Conservation (phyloP, 208 protist genomes). For the Trypanosoma cruzi region DNA sequence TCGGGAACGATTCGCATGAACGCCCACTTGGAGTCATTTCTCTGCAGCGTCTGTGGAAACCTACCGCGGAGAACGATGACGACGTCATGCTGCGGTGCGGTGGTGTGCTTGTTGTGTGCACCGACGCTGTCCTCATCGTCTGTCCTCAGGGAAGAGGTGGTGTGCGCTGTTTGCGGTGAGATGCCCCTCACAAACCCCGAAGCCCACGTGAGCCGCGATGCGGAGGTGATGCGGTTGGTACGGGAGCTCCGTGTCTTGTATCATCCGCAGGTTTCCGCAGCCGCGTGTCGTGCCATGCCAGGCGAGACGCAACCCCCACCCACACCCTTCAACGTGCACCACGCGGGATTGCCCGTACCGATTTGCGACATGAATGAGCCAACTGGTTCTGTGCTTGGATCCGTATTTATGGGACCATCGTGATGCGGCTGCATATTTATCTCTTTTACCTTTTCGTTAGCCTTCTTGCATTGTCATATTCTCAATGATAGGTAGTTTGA, state of each 20-base stretch:
- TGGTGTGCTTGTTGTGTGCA: slow-evolving; percentile 63
- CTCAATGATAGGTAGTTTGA: too few species aligned
- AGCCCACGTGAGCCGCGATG: slow-evolving; percentile 51
- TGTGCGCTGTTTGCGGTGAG: slow-evolving; percentile 68
- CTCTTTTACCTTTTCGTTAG: background rate
- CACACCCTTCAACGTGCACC: slow-evolving; percentile 11
- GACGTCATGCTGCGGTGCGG: slow-evolving; percentile 79
- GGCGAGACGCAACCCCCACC: slow-evolving; percentile 17
- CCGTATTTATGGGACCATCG: slow-evolving; percentile 16
- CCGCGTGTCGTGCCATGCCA: slow-evolving; percentile 11
- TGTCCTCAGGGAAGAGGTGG: slow-evolving; percentile 35
- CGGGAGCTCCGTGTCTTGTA: slow-evolving; percentile 82
- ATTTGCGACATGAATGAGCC: background rate
- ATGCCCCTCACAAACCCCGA: slow-evolving; percentile 57
- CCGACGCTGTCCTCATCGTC: slow-evolving; percentile 49
- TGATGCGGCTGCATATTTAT: background rate
- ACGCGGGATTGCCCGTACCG: background rate
- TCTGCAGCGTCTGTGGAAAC: slow-evolving; percentile 56
- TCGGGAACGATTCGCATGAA: slow-evolving; percentile 45
- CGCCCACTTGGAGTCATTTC: slow-evolving; percentile 25
- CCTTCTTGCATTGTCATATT: slow-evolving; percentile 5
- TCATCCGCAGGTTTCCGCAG: slow-evolving; percentile 44
- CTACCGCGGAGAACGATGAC: slow-evolving; percentile 66
- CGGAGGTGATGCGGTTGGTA: slow-evolving; percentile 53
- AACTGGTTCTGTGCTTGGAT: slow-evolving; percentile 15